Evolutionary conservation across 164 flowering plant species (phyloP), one percentile per base, ranked within the genome.

Genomic region (Tinospora cordifolia): DNA sequence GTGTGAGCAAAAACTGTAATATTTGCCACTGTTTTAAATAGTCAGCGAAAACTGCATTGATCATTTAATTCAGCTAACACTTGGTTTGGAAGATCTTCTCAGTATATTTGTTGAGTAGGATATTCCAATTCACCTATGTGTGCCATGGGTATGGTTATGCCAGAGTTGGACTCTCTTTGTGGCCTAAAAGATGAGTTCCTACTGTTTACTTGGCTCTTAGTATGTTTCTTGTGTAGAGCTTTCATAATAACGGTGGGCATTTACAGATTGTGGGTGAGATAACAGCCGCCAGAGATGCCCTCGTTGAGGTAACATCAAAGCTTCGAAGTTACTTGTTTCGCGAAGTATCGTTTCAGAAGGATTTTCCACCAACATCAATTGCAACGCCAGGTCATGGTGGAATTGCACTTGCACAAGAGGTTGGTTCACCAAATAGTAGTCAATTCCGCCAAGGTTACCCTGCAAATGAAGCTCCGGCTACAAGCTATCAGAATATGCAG

Each of bases 211-310:
- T 44, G 41, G 3, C 62, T n/a, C 12, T 65, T 65, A 66, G 34
- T 41, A 59, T 36, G 19, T 10, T 25, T 59, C 34, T 39, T 38
- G 47, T 25, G 10, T 68, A 58, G 24, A 63, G 19, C 49, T 27
- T 34, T 78, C 30, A 34, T 75, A 71, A 58, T 66, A 34, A 59
- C 38, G 57, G 24, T 44, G 11, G 9, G 34, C 46, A 2, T 75
- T 44, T 75, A 27, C 84, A 95, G 99, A 92, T 95, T 72, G 86
- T 82, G 22, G 99, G 98, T 62, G 96, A 90, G 80, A 95, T 95
- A 75, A 88, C 79, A 75, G 90, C 90, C 74, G 89, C 98, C 67
- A 82, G 99, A 74, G 89, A 86, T 71, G 99, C 98, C 72, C 84
- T 95, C 74, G 81, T 95, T 64, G 97, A 92, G 83, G 76, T 95